Percentiles rank a stretch among this genome's conserved stretches.
These are phyloP conservation scores for Kokia cookei DNA, from an alignment of 441 rosid genomes.

Conservation along the genomic window DNA sequence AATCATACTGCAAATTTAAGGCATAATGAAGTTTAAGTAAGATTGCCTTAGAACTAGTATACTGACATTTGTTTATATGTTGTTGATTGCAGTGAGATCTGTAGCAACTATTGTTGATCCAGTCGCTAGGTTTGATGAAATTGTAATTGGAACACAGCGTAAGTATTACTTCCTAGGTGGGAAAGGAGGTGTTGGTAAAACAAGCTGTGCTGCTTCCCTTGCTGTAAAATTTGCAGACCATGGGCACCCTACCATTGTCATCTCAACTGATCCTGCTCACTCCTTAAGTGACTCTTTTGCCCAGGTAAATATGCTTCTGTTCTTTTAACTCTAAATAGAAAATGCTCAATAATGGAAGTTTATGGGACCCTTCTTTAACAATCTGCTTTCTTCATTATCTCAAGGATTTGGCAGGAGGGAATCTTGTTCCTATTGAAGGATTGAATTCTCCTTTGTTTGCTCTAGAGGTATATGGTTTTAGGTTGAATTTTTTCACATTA, in stretches of 20 bases:
- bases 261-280: conserved; percentile 90
- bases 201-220: conserved; percentile 90
- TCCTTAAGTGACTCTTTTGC: conserved; percentile 85
- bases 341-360: neutral
- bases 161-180: conserved; percentile 78
- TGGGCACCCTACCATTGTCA: conserved; percentile 78
- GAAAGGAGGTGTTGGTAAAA: conserved; percentile 87
- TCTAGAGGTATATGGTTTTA: conserved; percentile 50
- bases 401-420: conserved; percentile 72
- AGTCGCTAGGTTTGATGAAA: conserved; percentile 49
- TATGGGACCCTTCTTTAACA: neutral
- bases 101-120: conserved; percentile 38
- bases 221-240: conserved; percentile 77
- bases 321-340: neutral
- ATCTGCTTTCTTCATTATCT: conserved; percentile 7
- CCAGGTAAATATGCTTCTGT: conserved; percentile 33
- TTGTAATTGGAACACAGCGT: conserved; percentile 37
- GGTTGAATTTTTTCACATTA: neutral
- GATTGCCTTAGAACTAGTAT: neutral
- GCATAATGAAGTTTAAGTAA: neutral
- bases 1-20: neutral
- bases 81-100: conserved; percentile 40
- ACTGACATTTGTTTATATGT: conserved; percentile 1
- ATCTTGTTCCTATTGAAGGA: conserved; percentile 58
- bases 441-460: conserved; percentile 65